Conservation (phyloP, 2,329 filamentous ascomycete genomes). For the Fusarium oligoseptatum region DNA sequence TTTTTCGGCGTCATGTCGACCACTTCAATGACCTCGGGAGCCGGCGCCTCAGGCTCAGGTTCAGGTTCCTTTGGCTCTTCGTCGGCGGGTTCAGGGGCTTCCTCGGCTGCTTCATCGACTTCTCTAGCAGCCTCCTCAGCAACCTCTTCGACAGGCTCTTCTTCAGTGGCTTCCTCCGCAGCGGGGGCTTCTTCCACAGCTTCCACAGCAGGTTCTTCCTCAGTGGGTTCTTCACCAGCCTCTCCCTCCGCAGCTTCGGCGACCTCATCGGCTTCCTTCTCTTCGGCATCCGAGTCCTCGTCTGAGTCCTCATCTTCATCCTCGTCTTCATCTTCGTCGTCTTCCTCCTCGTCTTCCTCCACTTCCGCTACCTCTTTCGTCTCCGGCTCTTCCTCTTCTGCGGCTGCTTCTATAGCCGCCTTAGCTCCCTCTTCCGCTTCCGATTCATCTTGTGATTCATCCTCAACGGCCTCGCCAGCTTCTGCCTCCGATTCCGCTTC, state of each 20-base stretch:
- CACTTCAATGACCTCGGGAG: slow-evolving; percentile 56
- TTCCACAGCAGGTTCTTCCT: slow-evolving; percentile 44
- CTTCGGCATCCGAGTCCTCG: not conserved
- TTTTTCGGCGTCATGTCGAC: slow-evolving; percentile 63
- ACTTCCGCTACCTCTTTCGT: slow-evolving; percentile 32
- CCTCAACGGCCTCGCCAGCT: slow-evolving; percentile 28
- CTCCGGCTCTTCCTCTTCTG: slow-evolving; percentile 42
- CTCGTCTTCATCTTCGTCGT: not conserved
- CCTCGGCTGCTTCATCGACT: slow-evolving; percentile 16
- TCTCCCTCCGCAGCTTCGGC: slow-evolving; percentile 8
- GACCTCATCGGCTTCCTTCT: not conserved
- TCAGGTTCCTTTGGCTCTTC: slow-evolving; percentile 50
- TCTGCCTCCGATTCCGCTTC: slow-evolving; percentile 14
- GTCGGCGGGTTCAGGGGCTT: slow-evolving; percentile 2
- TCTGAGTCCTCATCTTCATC: not conserved
- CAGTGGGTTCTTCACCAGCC: not conserved
- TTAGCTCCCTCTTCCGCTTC: slow-evolving; percentile 5
- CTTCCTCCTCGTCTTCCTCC: slow-evolving; percentile 1
- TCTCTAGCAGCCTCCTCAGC: slow-evolving; percentile 36
- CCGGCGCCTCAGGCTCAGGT: slow-evolving; percentile 26
- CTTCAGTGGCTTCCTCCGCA: slow-evolving; percentile 41
- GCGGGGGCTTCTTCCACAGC: slow-evolving; percentile 47
- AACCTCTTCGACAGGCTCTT: slow-evolving; percentile 20
- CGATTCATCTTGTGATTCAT: slow-evolving; percentile 10
- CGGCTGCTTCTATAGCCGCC: not conserved